These are phyloP conservation scores for Aspergillus sp. DNA, from an alignment of 2,329 filamentous ascomycete genomes.

Conservation along the genomic window DNA sequence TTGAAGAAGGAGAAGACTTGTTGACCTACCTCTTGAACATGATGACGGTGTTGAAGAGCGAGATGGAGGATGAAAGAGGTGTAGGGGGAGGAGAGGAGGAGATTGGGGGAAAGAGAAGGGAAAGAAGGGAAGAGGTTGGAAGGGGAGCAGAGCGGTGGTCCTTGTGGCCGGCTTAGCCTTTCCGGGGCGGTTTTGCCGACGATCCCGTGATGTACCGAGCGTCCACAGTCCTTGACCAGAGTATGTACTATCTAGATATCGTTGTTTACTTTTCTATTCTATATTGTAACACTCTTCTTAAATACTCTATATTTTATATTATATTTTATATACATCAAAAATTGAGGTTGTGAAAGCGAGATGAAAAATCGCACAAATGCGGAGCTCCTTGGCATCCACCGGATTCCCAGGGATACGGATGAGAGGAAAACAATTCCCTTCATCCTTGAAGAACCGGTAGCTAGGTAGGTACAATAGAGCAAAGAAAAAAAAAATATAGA, in stretches of 20 bases:
- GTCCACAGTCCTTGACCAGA: background rate
- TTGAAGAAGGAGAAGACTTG: conserved; percentile 11
- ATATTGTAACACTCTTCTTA: background rate
- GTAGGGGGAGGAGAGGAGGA: conserved; percentile 27
- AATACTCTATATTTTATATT: background rate
- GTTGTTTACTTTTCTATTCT: background rate
- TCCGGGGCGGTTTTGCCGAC: conserved; percentile 44
- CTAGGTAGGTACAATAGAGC: no score
- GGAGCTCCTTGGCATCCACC: conserved; percentile 21
- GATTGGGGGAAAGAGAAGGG: conserved; percentile 29
- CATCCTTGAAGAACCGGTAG: background rate
- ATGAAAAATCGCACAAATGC: conserved; percentile 22
- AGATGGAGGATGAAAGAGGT: conserved; percentile 28
- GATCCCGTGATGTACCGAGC: conserved; percentile 42
- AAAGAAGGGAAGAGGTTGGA: conserved; percentile 30
- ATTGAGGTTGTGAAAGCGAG: conserved; percentile 10
- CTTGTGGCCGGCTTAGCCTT: conserved; percentile 35
- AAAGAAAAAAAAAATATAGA: no score
- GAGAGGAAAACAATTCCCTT: background rate
- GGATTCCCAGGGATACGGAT: conserved; percentile 17
- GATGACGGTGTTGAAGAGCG: conserved; percentile 49
- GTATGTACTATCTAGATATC: background rate
- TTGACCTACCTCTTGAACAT: conserved; percentile 61
- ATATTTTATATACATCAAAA: background rate
- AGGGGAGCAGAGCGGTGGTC: conserved; percentile 29